Evolutionary conservation across 495 filamentous ascomycete genomes (phyloP).

Genomic region (Aspergillus cavernicola): DNA sequence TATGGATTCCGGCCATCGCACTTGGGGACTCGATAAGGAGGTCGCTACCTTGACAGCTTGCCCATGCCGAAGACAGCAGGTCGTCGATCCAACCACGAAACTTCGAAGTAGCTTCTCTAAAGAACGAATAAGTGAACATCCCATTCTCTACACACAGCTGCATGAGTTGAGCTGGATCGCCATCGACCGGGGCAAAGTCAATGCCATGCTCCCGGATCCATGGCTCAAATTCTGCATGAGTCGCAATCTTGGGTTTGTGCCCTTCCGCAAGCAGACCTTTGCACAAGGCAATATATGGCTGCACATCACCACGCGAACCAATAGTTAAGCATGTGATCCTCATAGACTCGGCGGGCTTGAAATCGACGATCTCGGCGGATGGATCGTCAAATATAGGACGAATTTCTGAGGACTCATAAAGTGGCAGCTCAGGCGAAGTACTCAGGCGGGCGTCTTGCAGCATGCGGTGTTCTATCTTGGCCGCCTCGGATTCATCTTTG

Average conservation of each 20-base stretch:
- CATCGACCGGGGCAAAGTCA: constrained; percentile 81
- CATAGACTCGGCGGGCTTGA: constrained; percentile 80
- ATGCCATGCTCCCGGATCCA: constrained; percentile 93
- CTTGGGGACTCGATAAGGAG: constrained; percentile 93
- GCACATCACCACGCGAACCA: constrained; percentile 91
- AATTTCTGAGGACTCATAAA: constrained; percentile 41
- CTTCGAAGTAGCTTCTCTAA: constrained; percentile 80
- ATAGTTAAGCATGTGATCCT: constrained; percentile 94
- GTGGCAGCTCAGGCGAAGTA: constrained; percentile 42
- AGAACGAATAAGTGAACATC: constrained; percentile 92
- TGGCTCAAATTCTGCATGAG: constrained; percentile 80
- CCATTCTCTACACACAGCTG: constrained; percentile 93
- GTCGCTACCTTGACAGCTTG: constrained; percentile 80
- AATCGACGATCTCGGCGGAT: constrained; percentile 86
- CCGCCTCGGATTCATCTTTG: constrained; percentile 66
- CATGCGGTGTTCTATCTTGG: constrained; percentile 76
- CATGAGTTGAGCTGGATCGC: constrained; percentile 94
- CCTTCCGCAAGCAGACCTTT: constrained; percentile 86
- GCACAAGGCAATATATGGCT: constrained; percentile 95
- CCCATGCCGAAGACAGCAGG: constrained; percentile 79
- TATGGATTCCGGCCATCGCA: constrained; percentile 97
- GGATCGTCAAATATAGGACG: constrained; percentile 88
- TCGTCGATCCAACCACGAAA: constrained; percentile 94
- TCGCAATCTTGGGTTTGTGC: constrained; percentile 83
- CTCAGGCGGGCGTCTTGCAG: constrained; percentile 73